Conservation (phyloP, 371 early-diverging fungal genomes). For the Rhizopus stolonifer region DNA sequence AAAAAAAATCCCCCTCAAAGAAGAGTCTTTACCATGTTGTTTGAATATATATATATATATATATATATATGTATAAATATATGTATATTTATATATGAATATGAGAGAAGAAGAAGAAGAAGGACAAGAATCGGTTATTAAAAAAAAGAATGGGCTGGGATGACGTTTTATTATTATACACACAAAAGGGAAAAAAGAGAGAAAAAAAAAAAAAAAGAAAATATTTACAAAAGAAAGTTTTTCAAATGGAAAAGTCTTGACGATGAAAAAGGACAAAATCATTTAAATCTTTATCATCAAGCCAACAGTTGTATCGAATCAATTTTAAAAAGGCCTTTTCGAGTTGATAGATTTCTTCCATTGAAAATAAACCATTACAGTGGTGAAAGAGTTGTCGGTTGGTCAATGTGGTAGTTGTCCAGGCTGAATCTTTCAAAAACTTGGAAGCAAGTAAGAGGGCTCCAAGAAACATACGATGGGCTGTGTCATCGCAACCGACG, state of each 20-base stretch:
- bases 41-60: too few relatives aligned
- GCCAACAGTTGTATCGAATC: conserved; percentile 38
- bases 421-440: conserved; percentile 67
- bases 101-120: too few relatives aligned
- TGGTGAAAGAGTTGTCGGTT: conserved; percentile 30
- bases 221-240: not conserved
- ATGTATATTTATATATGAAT: too few relatives aligned
- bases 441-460: conserved; percentile 73
- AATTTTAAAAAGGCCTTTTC: conserved; percentile 39
- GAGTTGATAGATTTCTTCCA: conserved; percentile 32
- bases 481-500: conserved; percentile 42
- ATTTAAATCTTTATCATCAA: conserved; percentile 31
- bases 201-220: too few relatives aligned
- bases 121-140: too few relatives aligned
- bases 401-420: conserved; percentile 46
- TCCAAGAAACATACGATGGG: conserved; percentile 79
- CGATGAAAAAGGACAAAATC: conserved; percentile 28
- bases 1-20: too few relatives aligned
- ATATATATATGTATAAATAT: too few relatives aligned
- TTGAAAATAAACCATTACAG: conserved; percentile 31
- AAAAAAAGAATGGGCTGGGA: too few relatives aligned
- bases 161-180: too few relatives aligned
- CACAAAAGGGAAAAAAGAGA: too few relatives aligned
- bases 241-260: conserved; percentile 29
- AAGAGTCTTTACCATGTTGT: too few relatives aligned